phyloP scores from a whole-genome alignment of 306 rosid genomes.

The Gastrolobium bilobum region DNA sequence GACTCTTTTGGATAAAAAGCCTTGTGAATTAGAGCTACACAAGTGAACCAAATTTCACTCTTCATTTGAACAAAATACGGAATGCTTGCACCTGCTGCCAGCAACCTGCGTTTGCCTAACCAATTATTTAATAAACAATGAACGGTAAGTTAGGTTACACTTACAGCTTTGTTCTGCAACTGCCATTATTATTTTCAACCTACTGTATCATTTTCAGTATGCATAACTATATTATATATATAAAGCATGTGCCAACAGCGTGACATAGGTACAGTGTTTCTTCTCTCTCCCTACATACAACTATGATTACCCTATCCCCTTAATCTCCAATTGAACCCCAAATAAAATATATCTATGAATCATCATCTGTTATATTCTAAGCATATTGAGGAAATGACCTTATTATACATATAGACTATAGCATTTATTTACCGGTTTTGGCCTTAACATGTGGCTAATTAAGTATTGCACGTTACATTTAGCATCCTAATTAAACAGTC shows the following conservation, averaged over 20 bases:
- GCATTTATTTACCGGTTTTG: neutral
- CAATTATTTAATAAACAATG: constrained; percentile 20
- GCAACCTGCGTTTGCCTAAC: constrained; percentile 6
- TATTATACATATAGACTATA: neutral
- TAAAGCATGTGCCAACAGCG: neutral
- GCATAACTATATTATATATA: neutral
- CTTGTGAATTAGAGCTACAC: neutral
- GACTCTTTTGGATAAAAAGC: neutral
- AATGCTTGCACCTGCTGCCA: constrained; percentile 28
- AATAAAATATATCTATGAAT: neutral
- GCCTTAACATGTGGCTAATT: neutral
- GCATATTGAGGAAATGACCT: neutral
- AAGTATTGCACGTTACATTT: constrained; percentile 1
- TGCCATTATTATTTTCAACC: constrained; percentile 1
- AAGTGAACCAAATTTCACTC: neutral
- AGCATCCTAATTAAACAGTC: constrained; percentile 27
- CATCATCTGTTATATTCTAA: neutral
- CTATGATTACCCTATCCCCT: neutral
- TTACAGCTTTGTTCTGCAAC: neutral
- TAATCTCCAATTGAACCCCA: neutral
- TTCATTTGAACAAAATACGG: constrained; percentile 6
- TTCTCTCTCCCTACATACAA: neutral
- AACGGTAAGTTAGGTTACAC: neutral
- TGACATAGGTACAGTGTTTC: neutral
- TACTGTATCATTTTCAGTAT: neutral